phyloP scores from a whole-genome alignment of 1,139 yeast species.

The Hansenula lynferdii region DNA sequence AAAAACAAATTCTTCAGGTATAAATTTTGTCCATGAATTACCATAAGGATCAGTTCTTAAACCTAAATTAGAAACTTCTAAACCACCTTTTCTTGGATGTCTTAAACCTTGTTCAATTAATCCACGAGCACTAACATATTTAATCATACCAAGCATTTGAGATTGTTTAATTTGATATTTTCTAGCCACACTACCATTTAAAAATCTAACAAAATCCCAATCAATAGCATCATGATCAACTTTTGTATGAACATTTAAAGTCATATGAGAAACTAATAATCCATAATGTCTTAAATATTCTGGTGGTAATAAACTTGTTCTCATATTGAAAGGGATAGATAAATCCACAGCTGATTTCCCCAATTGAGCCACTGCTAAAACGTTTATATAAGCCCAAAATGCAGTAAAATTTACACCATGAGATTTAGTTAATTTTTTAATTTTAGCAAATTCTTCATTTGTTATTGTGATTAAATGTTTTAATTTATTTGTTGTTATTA shows the following conservation, averaged over 20 bases:
- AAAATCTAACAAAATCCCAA: conserved; percentile 1
- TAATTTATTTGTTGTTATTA: not conserved
- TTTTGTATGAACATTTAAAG: not conserved
- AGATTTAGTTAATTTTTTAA: not conserved
- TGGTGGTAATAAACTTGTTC: not conserved
- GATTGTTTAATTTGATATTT: not conserved
- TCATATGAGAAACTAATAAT: not conserved
- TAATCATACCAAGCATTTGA: conserved; percentile 1
- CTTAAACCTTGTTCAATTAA: not conserved
- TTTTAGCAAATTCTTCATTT: not conserved
- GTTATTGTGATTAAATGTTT: not conserved
- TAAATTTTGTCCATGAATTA: not conserved
- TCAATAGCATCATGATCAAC: conserved; percentile 1
- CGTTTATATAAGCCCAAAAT: conserved; percentile 1
- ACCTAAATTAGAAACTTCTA: conserved; percentile 1
- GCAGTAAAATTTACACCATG: conserved; percentile 1
- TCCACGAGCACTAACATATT: not conserved
- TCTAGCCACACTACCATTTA: not conserved
- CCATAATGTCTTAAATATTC: conserved; percentile 1
- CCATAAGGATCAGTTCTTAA: not conserved
- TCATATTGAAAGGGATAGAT: conserved; percentile 1
- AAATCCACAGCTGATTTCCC: not conserved
- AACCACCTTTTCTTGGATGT: not conserved
- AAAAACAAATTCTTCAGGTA: not conserved
- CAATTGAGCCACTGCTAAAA: not conserved